These are phyloP conservation scores for Helicosporidium sp. DNA, from an alignment of 139 green algal genomes.

Conservation along the genomic window DNA sequence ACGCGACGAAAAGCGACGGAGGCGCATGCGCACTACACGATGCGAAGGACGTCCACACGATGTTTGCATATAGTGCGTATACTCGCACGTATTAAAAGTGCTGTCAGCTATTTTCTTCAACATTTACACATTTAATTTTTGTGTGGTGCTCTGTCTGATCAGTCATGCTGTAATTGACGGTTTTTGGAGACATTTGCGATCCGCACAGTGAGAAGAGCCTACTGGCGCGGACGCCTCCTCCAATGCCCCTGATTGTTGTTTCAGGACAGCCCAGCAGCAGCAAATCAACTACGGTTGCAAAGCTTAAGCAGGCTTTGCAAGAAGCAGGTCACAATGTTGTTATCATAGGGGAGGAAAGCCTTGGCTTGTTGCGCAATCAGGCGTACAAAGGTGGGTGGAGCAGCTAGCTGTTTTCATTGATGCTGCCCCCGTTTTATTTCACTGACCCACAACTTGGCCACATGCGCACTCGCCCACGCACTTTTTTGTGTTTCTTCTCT, in stretches of 20 bases:
- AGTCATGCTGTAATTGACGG: background rate
- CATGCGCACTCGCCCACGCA: too few species aligned
- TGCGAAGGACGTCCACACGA: background rate
- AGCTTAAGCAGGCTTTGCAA: slow-evolving; percentile 23
- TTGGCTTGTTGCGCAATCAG: slow-evolving; percentile 42
- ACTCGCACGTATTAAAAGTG: background rate
- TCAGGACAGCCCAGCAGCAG: slow-evolving; percentile 61
- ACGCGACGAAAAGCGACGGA: background rate
- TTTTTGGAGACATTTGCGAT: background rate
- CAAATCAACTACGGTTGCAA: slow-evolving; percentile 41
- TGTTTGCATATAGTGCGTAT: too few species aligned
- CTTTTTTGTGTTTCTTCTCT: too few species aligned
- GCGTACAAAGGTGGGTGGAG: slow-evolving; percentile 55
- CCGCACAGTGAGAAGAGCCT: too few species aligned
- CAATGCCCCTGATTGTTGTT: slow-evolving; percentile 64
- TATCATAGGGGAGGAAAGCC: slow-evolving; percentile 48
- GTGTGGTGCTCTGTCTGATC: too few species aligned
- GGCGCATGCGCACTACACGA: background rate
- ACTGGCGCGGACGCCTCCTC: too few species aligned
- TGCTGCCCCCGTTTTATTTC: too few species aligned
- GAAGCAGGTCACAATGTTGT: slow-evolving; percentile 16
- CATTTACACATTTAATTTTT: background rate
- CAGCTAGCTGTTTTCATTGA: too few species aligned
- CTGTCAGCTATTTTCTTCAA: background rate
- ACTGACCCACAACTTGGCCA: too few species aligned